A percentile compares a stretch with the other conserved stretches of the same genome.
These are phyloP conservation scores for Ceratobasidium sp. DNA, from an alignment of 1,284 basidiomycete species.

Conservation along the genomic window DNA sequence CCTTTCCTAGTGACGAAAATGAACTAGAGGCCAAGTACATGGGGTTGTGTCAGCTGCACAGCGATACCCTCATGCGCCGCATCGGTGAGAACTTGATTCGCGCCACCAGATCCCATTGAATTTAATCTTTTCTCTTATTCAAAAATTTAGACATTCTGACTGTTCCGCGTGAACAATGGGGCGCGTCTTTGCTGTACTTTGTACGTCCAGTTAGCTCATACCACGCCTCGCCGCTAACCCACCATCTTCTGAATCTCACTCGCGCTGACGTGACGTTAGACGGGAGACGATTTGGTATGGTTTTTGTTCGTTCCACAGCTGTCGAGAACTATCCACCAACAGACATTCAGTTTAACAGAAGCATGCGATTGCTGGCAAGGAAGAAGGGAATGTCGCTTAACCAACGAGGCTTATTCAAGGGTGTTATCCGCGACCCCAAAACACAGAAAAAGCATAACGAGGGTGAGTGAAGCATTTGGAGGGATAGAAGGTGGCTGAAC, in stretches of 20 bases:
- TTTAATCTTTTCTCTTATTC: not conserved
- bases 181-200: slow-evolving; percentile 90
- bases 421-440: slow-evolving; percentile 78
- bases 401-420: slow-evolving; percentile 82
- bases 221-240: slow-evolving; percentile 6
- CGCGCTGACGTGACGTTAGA: slow-evolving; percentile 17
- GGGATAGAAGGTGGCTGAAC: slow-evolving; percentile 17
- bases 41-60: slow-evolving; percentile 73
- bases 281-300: slow-evolving; percentile 84
- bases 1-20: slow-evolving; percentile 73
- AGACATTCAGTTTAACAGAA: slow-evolving; percentile 83
- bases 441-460: slow-evolving; percentile 72
- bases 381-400: slow-evolving; percentile 88
- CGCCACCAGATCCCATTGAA: slow-evolving; percentile 2
- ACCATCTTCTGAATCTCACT: slow-evolving; percentile 8
- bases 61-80: slow-evolving; percentile 70
- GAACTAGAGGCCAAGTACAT: slow-evolving; percentile 83
- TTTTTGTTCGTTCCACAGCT: not conserved
- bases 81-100: slow-evolving; percentile 69
- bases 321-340: slow-evolving; percentile 4
- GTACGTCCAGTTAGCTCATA: slow-evolving; percentile 61
- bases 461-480: slow-evolving; percentile 63
- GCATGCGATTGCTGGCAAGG: slow-evolving; percentile 86
- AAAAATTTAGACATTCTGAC: slow-evolving; percentile 72
- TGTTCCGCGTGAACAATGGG: slow-evolving; percentile 82